A percentile compares a stretch with the other conserved stretches of the same genome.
phyloP scores from a whole-genome alignment of 2,329 filamentous ascomycete genomes.

The Thyridium curvatum region DNA sequence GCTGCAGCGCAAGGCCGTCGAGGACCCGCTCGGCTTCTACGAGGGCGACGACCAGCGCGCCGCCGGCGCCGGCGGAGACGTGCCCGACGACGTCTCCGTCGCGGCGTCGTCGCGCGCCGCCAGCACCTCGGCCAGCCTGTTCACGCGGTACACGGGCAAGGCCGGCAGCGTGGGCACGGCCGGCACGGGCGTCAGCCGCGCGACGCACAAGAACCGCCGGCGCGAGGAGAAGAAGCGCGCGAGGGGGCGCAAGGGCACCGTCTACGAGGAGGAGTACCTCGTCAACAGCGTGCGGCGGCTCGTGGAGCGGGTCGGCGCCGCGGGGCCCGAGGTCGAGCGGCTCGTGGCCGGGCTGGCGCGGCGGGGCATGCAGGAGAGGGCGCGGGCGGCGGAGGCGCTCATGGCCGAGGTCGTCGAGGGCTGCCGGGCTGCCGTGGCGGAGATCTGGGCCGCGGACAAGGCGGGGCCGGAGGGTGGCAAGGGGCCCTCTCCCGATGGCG shows the following conservation, averaged over 20 bases:
- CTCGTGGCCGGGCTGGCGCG: slow-evolving; percentile 73
- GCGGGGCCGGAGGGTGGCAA: slow-evolving; percentile 9
- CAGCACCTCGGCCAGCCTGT: slow-evolving; percentile 79
- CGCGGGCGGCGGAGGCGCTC: slow-evolving; percentile 66
- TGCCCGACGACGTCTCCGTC: slow-evolving; percentile 84
- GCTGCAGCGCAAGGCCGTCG: slow-evolving; percentile 70
- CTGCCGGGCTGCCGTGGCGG: slow-evolving; percentile 59
- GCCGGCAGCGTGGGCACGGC: slow-evolving; percentile 57
- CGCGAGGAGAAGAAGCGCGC: slow-evolving; percentile 94
- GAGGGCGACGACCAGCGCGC: slow-evolving; percentile 57
- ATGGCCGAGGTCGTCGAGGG: slow-evolving; percentile 68
- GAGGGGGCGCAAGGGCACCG: slow-evolving; percentile 88
- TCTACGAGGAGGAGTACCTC: slow-evolving; percentile 97
- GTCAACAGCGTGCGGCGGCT: slow-evolving; percentile 80
- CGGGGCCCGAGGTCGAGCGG: slow-evolving; percentile 67
- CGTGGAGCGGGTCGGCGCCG: slow-evolving; percentile 64
- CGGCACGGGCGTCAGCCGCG: slow-evolving; percentile 67
- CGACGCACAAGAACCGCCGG: slow-evolving; percentile 79
- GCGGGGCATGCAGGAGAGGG: slow-evolving; percentile 81
- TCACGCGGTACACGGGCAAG: slow-evolving; percentile 84
- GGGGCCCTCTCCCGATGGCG: slow-evolving; percentile 7
- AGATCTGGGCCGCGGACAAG: slow-evolving; percentile 54
- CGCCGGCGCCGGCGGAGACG: slow-evolving; percentile 26
- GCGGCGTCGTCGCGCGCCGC: slow-evolving; percentile 75
- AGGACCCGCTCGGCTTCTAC: slow-evolving; percentile 85